Percentiles rank a stretch among this genome's conserved stretches.
These are phyloP conservation scores for Sporisorium iseilematis-ciliati DNA, from an alignment of 1,284 basidiomycete species.

Conservation along the genomic window DNA sequence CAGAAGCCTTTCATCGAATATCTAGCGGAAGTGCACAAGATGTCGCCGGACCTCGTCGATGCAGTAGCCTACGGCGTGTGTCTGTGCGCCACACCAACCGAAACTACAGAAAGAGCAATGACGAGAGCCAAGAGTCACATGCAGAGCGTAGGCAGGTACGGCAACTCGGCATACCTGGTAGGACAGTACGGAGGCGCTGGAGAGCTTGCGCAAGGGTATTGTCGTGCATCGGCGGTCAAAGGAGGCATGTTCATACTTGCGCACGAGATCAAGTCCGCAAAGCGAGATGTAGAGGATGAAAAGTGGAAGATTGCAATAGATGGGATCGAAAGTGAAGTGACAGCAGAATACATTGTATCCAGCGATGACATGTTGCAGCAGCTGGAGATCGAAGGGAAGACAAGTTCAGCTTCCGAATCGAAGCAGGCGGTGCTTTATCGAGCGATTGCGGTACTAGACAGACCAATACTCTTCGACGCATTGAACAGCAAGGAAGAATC, in stretches of 20 bases:
- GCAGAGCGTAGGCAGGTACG: slow-evolving; percentile 85
- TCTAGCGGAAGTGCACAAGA: slow-evolving; percentile 76
- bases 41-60: slow-evolving; percentile 74
- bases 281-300: background rate
- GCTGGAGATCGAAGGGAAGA: background rate
- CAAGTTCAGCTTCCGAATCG: background rate
- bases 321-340: slow-evolving; percentile 76
- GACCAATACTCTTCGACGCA: slow-evolving; percentile 32
- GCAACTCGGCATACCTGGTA: slow-evolving; percentile 88
- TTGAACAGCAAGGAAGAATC: background rate
- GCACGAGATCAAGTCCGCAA: slow-evolving; percentile 27
- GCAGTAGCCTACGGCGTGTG: slow-evolving; percentile 67
- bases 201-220: slow-evolving; percentile 66
- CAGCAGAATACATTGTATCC: slow-evolving; percentile 71
- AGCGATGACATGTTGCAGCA: slow-evolving; percentile 72
- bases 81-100: slow-evolving; percentile 59
- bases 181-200: slow-evolving; percentile 87
- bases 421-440: slow-evolving; percentile 11
- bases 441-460: slow-evolving; percentile 47
- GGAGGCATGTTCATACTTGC: slow-evolving; percentile 62
- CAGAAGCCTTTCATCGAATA: slow-evolving; percentile 71
- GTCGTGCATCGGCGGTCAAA: slow-evolving; percentile 62
- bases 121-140: slow-evolving; percentile 74
- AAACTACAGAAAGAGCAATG: slow-evolving; percentile 44
- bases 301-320: slow-evolving; percentile 70